Percentiles rank a stretch among this genome's conserved stretches.
Evolutionary conservation across 2,329 filamentous ascomycete species (phyloP).

Genomic region (Talaromyces sp.): DNA sequence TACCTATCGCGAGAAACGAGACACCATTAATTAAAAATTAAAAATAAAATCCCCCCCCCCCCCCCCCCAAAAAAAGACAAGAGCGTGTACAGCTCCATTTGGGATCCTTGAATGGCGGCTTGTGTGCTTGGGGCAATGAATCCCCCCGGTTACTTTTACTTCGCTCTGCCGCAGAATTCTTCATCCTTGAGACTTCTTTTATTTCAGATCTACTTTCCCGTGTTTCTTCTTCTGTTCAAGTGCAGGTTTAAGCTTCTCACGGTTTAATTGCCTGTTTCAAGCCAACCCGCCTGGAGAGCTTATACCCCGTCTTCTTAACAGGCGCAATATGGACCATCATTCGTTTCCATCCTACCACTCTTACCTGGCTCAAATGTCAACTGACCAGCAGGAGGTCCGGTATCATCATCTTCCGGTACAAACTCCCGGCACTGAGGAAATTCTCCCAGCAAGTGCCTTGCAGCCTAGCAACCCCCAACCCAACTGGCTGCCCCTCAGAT

Average conservation of each 20-base stretch:
- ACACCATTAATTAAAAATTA: no score
- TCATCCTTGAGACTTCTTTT: constrained; percentile 10
- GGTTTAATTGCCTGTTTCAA: neutral
- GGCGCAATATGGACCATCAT: constrained; percentile 28
- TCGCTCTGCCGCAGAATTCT: constrained; percentile 12
- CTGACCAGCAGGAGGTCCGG: constrained; percentile 24
- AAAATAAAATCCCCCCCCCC: no score
- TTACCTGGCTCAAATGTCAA: constrained; percentile 24
- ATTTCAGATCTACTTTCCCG: constrained; percentile 6
- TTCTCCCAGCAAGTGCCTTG: constrained; percentile 15
- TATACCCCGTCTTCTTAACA: neutral
- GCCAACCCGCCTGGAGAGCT: neutral
- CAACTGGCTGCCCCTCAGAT: constrained; percentile 29
- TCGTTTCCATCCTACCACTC: constrained; percentile 22
- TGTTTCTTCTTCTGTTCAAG: constrained; percentile 13
- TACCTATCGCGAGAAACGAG: neutral
- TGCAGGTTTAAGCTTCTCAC: constrained; percentile 14
- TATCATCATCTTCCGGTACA: constrained; percentile 20
- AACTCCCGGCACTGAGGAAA: constrained; percentile 20
- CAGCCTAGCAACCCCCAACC: constrained; percentile 15
- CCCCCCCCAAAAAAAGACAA: neutral
- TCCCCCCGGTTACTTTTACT: constrained; percentile 20
- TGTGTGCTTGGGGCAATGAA: constrained; percentile 1
- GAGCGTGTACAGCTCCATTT: constrained; percentile 22
- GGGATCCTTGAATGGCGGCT: constrained; percentile 18